Conservation (phyloP, 352 stramenopile species). For the Phytophthora chlamydospora region DNA sequence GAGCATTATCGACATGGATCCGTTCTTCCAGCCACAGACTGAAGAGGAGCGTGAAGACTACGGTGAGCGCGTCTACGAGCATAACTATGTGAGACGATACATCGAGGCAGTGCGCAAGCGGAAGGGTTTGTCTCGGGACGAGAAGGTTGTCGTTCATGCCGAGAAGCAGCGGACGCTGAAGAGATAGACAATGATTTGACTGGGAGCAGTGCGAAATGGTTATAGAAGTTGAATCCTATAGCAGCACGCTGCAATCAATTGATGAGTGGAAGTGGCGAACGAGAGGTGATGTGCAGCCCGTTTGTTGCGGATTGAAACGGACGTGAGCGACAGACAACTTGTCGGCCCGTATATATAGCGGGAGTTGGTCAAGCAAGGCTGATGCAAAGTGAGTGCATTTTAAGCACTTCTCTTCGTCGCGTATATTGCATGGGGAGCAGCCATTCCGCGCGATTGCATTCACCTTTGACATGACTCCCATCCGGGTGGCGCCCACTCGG, state of each 20-base stretch:
- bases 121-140: conserved; percentile 94
- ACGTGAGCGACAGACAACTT: not conserved
- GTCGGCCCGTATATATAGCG: conserved; percentile 13
- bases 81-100: conserved; percentile 95
- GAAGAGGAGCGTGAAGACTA: conserved; percentile 97
- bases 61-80: conserved; percentile 91
- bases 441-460: conserved; percentile 6
- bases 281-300: no score
- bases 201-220: no score
- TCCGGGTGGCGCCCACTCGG: conserved; percentile 15
- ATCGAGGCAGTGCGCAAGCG: conserved; percentile 94
- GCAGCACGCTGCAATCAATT: not conserved
- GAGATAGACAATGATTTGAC: conserved; percentile 49
- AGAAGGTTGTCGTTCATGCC: conserved; percentile 95
- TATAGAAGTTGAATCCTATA: not conserved
- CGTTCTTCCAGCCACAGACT: conserved; percentile 96
- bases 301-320: conserved; percentile 7
- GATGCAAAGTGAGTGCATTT: conserved; percentile 4
- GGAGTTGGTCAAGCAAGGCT: conserved; percentile 3
- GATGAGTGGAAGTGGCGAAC: no score
- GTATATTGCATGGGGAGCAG: conserved; percentile 21
- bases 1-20: conserved; percentile 93
- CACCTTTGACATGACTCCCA: conserved; percentile 10
- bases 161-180: conserved; percentile 97
- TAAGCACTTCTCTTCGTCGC: not conserved